Evolutionary conservation across 805 yeast genomes (phyloP), one percentile per base, ranked within the genome.

Genomic region (Scheffersomyces lignosus): DNA sequence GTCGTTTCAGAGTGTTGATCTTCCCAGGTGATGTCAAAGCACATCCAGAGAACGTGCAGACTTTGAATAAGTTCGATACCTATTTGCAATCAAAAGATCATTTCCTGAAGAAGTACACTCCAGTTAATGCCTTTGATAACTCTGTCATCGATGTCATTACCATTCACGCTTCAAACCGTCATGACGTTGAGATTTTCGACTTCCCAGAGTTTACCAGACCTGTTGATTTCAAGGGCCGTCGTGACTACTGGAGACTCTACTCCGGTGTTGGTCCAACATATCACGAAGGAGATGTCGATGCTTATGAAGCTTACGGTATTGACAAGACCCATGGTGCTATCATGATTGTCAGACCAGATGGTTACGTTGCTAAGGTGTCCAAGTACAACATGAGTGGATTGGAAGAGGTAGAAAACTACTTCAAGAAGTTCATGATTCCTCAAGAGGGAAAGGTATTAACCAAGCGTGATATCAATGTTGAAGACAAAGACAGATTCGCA

Each of bases 321-420:
- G 54, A 57, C 31, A 40, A 47, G 17, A 28, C 41, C 12, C 37
- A 36, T 13, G 64, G 64, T 4, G 45, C 51, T 27, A 37, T 54
- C 23, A 37, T 59, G 26, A 58, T 59, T 10, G 40, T 56, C 8
- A 41, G 65, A 27, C 66, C 66, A 9, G 66, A 60, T 41, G 65
- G 66, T 3, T 54, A 60, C 35, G 58, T 60, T 18, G 50, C 62
- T 8, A 9, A 34, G n/a, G 59, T 57, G 15, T 39, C 49, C 8
- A 46, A 41, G 18, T 43, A 42, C 28, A 48, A 46, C 14, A 18
- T 36, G 8, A 32, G 34, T 3, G 58, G 60, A 10, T 34, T 40
- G 29, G 22, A 35, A 12, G 29, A 40, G 15, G 48, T 53, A 23
- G 41, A 44, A 15, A 35, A 38, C 20, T 60, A 48, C 38, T 58